Percentiles rank a stretch among this genome's conserved stretches.
These are phyloP conservation scores for Phlyctochytrium planicorne DNA, from an alignment of 192 early-diverging fungal species.

Conservation along the genomic window DNA sequence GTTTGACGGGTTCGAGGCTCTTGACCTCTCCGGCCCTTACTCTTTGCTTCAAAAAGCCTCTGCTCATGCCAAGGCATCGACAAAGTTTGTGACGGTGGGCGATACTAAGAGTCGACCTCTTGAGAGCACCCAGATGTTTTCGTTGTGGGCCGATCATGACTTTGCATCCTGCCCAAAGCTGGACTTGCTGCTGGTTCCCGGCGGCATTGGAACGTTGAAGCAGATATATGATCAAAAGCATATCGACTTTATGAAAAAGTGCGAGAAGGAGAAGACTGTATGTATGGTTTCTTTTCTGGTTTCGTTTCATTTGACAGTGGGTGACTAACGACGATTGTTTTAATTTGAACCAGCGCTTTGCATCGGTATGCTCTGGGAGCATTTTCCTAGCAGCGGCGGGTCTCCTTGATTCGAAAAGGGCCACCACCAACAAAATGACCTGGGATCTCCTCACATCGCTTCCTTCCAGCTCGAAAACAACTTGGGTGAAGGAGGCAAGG, in stretches of 20 bases:
- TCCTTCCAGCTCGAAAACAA: not conserved
- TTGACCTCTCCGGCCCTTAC: conserved; percentile 32
- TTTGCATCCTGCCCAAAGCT: conserved; percentile 29
- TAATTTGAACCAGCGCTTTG: not conserved
- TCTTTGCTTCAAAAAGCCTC: conserved; percentile 24
- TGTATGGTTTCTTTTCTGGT: too few species aligned
- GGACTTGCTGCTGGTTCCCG: conserved; percentile 36
- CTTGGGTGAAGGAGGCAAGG: conserved; percentile 34
- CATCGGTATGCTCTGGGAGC: conserved; percentile 37
- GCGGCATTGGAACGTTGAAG: conserved; percentile 32
- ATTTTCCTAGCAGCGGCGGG: conserved; percentile 28
- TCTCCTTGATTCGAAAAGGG: conserved; percentile 21
- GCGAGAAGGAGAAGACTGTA: too few species aligned
- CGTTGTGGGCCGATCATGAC: conserved; percentile 11
- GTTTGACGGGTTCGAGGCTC: conserved; percentile 30
- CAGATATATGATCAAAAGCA: conserved; percentile 7
- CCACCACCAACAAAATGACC: conserved; percentile 36
- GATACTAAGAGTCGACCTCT: not conserved
- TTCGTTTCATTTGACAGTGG: too few species aligned
- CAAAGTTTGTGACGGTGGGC: conserved; percentile 5
- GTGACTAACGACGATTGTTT: too few species aligned
- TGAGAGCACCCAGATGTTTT: conserved; percentile 6
- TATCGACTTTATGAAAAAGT: conserved; percentile 23
- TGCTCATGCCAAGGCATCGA: not conserved
- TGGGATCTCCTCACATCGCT: conserved; percentile 2